phyloP scores from a whole-genome alignment of 306 rosid species.

The Adenanthera pavonina region DNA sequence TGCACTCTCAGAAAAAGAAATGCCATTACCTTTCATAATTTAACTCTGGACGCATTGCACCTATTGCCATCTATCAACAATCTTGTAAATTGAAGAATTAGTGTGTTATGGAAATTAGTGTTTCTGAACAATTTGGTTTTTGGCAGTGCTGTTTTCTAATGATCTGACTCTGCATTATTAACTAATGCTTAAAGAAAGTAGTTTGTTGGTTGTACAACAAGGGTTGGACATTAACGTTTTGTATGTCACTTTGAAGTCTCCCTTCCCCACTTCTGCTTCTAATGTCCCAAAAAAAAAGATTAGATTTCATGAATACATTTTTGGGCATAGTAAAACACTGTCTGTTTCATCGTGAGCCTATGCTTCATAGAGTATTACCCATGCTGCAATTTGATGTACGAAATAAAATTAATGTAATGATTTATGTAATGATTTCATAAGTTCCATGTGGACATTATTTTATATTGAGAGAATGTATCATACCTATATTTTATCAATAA shows the following conservation, averaged over 20 bases:
- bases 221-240: background rate
- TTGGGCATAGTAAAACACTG: background rate
- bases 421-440: background rate
- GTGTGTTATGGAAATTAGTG: conserved; percentile 10
- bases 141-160: background rate
- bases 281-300: background rate
- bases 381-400: background rate
- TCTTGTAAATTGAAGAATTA: background rate
- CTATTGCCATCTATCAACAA: background rate
- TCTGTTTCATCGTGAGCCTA: background rate
- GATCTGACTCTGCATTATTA: background rate
- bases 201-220: background rate
- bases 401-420: background rate
- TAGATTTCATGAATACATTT: background rate
- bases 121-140: background rate
- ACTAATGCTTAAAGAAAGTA: background rate
- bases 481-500: background rate
- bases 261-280: conserved; percentile 3
- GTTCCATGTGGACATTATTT: background rate
- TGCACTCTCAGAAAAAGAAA: background rate
- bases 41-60: background rate
- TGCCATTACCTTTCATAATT: background rate
- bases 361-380: background rate
- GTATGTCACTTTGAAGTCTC: conserved; percentile 8
- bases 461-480: background rate